Percentiles rank a stretch among this genome's conserved stretches.
Conservation (phyloP, 140 eudicot genomes). For the Anethum foeniculum region DNA sequence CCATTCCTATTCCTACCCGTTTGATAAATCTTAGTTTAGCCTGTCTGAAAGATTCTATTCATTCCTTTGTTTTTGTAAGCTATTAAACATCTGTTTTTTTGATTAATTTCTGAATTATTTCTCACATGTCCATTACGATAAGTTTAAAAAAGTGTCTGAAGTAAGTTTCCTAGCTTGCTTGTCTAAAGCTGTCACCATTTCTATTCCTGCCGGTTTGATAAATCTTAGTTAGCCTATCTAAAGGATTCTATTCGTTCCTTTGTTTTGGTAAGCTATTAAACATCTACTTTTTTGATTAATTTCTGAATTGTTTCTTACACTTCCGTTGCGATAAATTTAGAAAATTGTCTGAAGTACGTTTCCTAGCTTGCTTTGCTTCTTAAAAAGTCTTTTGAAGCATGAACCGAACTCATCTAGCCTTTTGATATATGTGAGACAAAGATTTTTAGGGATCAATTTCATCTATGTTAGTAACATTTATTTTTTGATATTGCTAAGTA, state of each 20-base stretch:
- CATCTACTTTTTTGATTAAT: not conserved
- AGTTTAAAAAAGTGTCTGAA: not conserved
- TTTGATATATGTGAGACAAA: not conserved
- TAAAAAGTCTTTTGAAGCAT: not conserved
- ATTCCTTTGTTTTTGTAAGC: not conserved
- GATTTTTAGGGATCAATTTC: not conserved
- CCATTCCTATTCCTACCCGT: not conserved
- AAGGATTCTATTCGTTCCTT: not conserved
- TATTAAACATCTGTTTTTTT: not conserved
- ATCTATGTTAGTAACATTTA: not conserved
- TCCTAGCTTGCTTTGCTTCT: not conserved
- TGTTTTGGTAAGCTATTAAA: not conserved
- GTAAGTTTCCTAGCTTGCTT: too few species aligned
- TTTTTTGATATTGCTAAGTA: not conserved
- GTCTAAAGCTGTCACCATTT: not conserved
- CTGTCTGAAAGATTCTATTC: not conserved
- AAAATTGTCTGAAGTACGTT: too few species aligned
- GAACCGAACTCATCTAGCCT: not conserved
- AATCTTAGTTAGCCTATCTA: not conserved
- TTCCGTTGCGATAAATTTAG: not conserved
- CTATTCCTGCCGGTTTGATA: not conserved
- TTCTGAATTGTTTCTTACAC: not conserved
- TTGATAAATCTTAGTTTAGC: not conserved
- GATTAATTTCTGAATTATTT: not conserved
- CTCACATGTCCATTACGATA: not conserved